Percentiles rank a stretch among this genome's conserved stretches.
phyloP scores from a whole-genome alignment of 495 filamentous ascomycete species.

The Evernia prunastri region DNA sequence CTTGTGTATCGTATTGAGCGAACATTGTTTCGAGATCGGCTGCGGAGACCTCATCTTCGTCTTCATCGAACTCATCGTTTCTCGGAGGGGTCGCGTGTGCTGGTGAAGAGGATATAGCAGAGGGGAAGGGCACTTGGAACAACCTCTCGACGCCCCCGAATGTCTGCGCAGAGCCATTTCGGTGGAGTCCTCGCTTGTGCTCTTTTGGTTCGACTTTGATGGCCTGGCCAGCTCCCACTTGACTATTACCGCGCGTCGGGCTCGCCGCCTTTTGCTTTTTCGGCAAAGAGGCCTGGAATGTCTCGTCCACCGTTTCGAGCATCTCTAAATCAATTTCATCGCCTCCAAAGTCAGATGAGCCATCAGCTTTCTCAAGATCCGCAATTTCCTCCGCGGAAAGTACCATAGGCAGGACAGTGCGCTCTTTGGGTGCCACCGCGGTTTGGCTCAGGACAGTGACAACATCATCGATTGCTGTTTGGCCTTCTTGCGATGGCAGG shows the following conservation, averaged over 20 bases:
- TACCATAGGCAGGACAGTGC: not conserved
- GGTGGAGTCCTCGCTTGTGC: not conserved
- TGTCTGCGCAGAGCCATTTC: not conserved
- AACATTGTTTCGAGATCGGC: constrained; percentile 52
- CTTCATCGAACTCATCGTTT: constrained; percentile 58
- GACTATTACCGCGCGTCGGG: not conserved
- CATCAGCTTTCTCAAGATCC: constrained; percentile 10
- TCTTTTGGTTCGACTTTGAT: not conserved
- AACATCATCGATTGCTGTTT: constrained; percentile 18
- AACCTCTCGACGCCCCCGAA: not conserved
- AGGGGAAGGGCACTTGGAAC: constrained; percentile 8
- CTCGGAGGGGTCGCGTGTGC: constrained; percentile 25
- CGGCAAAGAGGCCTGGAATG: not conserved
- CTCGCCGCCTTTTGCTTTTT: not conserved
- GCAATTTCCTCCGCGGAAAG: constrained; percentile 9
- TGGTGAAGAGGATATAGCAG: constrained; percentile 10
- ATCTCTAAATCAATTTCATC: constrained; percentile 53
- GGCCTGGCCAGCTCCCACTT: not conserved
- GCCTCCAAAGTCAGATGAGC: constrained; percentile 55
- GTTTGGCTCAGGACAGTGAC: constrained; percentile 17
- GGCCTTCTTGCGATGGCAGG: not conserved
- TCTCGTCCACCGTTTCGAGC: constrained; percentile 41
- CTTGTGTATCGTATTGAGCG: constrained; percentile 45
- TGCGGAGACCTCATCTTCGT: constrained; percentile 42
- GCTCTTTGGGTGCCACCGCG: constrained; percentile 4